Base-by-base conservation (phyloP, 2,329 filamentous ascomycete genomes). In the Ascochyta viciae-villosae region DNA sequence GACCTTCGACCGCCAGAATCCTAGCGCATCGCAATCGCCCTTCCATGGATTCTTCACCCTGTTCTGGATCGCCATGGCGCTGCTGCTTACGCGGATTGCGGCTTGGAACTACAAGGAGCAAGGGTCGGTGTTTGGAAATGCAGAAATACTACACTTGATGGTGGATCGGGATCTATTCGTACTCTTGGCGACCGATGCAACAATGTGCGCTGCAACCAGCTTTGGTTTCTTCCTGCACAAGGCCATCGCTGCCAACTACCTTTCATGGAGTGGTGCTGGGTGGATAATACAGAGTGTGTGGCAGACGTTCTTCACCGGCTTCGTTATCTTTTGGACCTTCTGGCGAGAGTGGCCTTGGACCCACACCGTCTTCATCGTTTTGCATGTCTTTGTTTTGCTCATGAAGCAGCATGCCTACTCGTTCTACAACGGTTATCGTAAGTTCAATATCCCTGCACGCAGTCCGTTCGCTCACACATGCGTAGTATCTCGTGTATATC, bases 351-450 rank as follows among this genome's bases (percentile, higher is more conserved):
- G 90, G 90, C 88, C 89, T 1, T 93, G 90, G 90, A 91, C 90
- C 13, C 90, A 92, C 67, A 91, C 89, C 1, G 87, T 92, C 16
- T 92, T 90, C 72, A 89, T 91, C 46, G 86, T 90, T 9, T 78
- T 93, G 16, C 89, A 93, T 68, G 86, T 86, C 13, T 77, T 93
- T 51, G 85, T 89, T 6, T 89, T 92, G 82, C 72, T 93, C 23
- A 93, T 93, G 90, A 94, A 94, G 78, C 89, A 92, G 74, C 90
- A 92, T 71, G 89, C 87, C 16, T 92, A 91, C 67, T 83, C 88
- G 4, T 91, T 91, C 63, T 92, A 91, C 74, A 93, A 92, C 65
- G 90, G 90, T 6, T 84, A 92, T 60, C 78, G 77, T 79, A 71
- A 64, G 77, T 68, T 29, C 10, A 16, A 7, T 10, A 1, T 19